Base-by-base conservation (phyloP, 352 stramenopile species). In the Phytophthora hybrid region DNA sequence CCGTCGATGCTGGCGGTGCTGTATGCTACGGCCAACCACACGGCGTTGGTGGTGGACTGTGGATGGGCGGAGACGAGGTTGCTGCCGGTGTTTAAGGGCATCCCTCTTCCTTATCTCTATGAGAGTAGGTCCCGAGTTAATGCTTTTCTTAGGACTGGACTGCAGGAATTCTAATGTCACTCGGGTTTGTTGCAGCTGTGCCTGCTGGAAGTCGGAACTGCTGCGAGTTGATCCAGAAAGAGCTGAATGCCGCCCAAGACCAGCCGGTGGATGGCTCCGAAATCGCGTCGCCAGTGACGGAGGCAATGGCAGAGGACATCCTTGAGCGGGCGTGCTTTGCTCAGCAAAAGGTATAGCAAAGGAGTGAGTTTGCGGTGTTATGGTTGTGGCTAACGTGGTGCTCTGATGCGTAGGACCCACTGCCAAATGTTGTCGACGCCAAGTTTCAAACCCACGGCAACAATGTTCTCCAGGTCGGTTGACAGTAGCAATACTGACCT, bases 71-170 rank as follows among this genome's bases (percentile, higher is more conserved):
- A 97, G 73, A 93, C 87, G 21, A 79, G 88, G 9, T 32, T 97
- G 21, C 56, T 97, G 10, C 90, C 90, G 16, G 81, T 97, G 13
- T 95, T 88, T 63, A 94, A 97, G 64, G 88, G 88, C n/a, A 89
- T 94, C 37, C 87, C 90, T 41, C 64, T 97, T 56, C 82, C 83
- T 21, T 78, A 93, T 37, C 76, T 85, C 44, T 95, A 95, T 63
- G 78, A 78, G 14, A 89, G 87, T 94, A 65, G 14, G 41, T 49
- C 5, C 5, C 13, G 1, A 23, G 81, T 70, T 53, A 19, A 1
- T n/a, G 14, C 39, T 53, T 18, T 49, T 34, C 32, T 21, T 32
- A 44, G 8, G 13, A 51, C 13, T 29, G n/a, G 2, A 3, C 8
- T 54, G 9, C 16, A 6, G 18, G 14, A 13, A 54, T 19, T 9